These are phyloP conservation scores for Rossbeevera mucosa DNA, from an alignment of 768 basidiomycete species.

Conservation along the genomic window DNA sequence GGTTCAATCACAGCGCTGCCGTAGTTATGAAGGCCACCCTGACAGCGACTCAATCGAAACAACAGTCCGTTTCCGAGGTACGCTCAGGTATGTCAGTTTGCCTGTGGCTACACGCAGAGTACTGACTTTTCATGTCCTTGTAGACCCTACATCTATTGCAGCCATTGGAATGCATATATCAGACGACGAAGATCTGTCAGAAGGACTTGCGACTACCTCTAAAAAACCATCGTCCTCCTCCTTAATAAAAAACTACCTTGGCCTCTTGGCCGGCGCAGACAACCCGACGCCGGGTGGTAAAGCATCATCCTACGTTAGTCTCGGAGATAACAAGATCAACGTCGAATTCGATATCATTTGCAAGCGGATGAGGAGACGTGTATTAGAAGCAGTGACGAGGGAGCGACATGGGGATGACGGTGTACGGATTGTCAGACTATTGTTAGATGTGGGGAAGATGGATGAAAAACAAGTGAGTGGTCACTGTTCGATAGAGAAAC, in stretches of 20 bases:
- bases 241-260: conserved; percentile 76
- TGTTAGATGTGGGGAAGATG: conserved; percentile 83
- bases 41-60: conserved; percentile 62
- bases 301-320: conserved; percentile 67
- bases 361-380: conserved; percentile 58
- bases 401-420: conserved; percentile 83
- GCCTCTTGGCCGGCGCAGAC: conserved; percentile 73
- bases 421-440: conserved; percentile 73
- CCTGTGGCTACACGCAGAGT: neutral
- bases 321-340: conserved; percentile 64
- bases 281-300: conserved; percentile 74
- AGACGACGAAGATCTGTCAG: conserved; percentile 57
- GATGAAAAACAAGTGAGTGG: conserved; percentile 83
- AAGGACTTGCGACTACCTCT: conserved; percentile 53
- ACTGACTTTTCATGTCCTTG: neutral
- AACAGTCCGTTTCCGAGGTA: conserved; percentile 54
- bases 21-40: conserved; percentile 67
- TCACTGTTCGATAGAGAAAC: neutral
- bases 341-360: conserved; percentile 77
- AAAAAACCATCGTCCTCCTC: conserved; percentile 53
- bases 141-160: conserved; percentile 65
- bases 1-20: conserved; percentile 74
- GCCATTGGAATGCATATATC: conserved; percentile 60
- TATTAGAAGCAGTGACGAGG: conserved; percentile 73
- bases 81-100: conserved; percentile 49